Evolutionary conservation across 2,329 filamentous ascomycete species (phyloP), one percentile per base, ranked within the genome.

Genomic region (Allantophomopsis cytisporea): DNA sequence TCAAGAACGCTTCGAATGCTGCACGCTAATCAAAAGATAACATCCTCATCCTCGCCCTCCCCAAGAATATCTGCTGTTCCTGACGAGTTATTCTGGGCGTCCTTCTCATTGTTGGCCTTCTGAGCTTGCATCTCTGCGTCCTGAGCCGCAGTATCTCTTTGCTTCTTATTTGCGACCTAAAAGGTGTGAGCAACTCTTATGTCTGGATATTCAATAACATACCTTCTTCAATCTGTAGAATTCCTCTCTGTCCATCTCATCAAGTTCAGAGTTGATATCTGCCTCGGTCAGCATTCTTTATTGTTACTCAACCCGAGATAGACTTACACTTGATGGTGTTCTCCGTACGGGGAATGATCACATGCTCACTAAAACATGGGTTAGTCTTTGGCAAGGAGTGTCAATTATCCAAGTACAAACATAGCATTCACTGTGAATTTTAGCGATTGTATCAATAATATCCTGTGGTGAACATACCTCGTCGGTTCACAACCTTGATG

Each of bases 261-360:
- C 91, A 13, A 98, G 74, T 60, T 98, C 91, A 1, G 89, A 94
- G 65, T 96, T 96, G 71, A 96, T 96, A 56, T 96, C 78, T 82
- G 42, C 5, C n/a, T 33, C 38, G 35, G 28, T 28, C 23, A 28
- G 10, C 23, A 28, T 28, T 10, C 11, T 3, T 28, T 10, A 14
- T 38, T 48, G 41, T 47, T 36, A 40, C 7, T 5, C 15, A 31
- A 13, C 20, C 16, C 14, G 12, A 15, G 31, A 7, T 13, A 13
- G 31, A 34, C 72, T 50, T 64, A 80, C 80, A 98, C 65, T 94
- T 95, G 68, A 98, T 98, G n/a, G 91, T 98, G 56, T 96, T 98
- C 60, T 98, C 91, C 12, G 91, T 98, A 49, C 91, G 75, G 11
- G 91, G 91, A 53, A 98, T 98, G 51, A 98, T 96, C 51, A 98